Evolutionary conservation across 2,329 filamentous ascomycete species (phyloP).

Genomic region (Monosporascus ibericus): DNA sequence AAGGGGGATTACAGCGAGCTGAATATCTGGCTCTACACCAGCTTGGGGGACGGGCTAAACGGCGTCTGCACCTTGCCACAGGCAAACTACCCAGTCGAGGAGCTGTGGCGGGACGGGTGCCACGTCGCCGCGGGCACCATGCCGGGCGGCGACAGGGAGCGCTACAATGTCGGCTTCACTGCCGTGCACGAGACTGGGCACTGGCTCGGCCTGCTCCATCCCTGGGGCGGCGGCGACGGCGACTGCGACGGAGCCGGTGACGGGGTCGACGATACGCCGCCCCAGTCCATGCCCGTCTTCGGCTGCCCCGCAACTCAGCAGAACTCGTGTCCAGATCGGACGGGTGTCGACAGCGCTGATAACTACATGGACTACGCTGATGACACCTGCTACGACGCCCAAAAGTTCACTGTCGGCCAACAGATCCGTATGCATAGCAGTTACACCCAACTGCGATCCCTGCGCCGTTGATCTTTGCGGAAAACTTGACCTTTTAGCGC

Average conservation of each 20-base stretch:
- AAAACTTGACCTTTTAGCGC: too few relatives aligned
- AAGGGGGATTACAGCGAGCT: background rate
- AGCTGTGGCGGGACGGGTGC: slow-evolving; percentile 14
- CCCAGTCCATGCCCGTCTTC: slow-evolving; percentile 25
- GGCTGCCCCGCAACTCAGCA: slow-evolving; percentile 30
- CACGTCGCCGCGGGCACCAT: slow-evolving; percentile 21
- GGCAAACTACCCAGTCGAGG: background rate
- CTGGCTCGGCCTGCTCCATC: slow-evolving; percentile 39
- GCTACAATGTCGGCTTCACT: slow-evolving; percentile 32
- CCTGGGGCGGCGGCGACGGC: slow-evolving; percentile 25
- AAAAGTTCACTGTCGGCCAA: slow-evolving; percentile 32
- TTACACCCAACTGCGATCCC: background rate
- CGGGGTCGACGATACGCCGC: slow-evolving; percentile 33
- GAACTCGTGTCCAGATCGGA: slow-evolving; percentile 24
- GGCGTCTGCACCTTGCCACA: background rate
- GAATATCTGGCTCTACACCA: background rate
- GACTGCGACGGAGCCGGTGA: slow-evolving; percentile 31
- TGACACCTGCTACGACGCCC: slow-evolving; percentile 29
- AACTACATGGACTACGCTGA: slow-evolving; percentile 34
- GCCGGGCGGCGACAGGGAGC: slow-evolving; percentile 22
- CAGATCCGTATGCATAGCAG: slow-evolving; percentile 11
- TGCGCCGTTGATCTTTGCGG: background rate
- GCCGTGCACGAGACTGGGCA: slow-evolving; percentile 36
- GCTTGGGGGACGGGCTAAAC: background rate
- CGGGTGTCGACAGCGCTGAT: slow-evolving; percentile 27